Percentiles rank a stretch among this genome's conserved stretches.
phyloP scores from a whole-genome alignment of 768 basidiomycete genomes.

The Asterophora lycoperdoides region DNA sequence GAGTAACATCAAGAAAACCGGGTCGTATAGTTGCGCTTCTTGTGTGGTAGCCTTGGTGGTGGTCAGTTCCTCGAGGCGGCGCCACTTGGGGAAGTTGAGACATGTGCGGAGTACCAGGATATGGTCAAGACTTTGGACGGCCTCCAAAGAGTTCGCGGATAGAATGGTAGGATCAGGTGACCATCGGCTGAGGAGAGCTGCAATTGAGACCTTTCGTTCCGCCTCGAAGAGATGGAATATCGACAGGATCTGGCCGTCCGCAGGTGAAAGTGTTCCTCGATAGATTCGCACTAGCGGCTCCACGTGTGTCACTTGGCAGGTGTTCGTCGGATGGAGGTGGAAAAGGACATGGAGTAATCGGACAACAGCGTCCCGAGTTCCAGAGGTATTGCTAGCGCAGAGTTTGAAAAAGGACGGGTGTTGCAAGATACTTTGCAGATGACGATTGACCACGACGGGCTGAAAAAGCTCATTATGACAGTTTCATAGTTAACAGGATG shows the following conservation, averaged over 20 bases:
- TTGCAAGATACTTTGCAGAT: constrained; percentile 72
- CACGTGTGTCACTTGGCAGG: constrained; percentile 81
- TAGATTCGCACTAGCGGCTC: constrained; percentile 76
- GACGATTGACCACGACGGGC: constrained; percentile 72
- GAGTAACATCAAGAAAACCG: constrained; percentile 68
- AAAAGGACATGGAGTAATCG: constrained; percentile 65
- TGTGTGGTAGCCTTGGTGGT: constrained; percentile 21
- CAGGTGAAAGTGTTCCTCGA: constrained; percentile 57
- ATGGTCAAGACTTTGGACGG: constrained; percentile 68
- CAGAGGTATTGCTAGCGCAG: constrained; percentile 26
- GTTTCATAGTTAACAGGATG: not conserved
- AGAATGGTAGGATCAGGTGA: constrained; percentile 41
- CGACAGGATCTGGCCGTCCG: constrained; percentile 66
- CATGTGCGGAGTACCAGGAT: constrained; percentile 65
- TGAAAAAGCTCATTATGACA: constrained; percentile 21
- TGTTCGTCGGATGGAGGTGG: constrained; percentile 70
- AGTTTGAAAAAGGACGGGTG: constrained; percentile 57
- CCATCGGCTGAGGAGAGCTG: constrained; percentile 64
- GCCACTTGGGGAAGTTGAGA: constrained; percentile 65
- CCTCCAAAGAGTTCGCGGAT: constrained; percentile 53
- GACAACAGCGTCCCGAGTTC: constrained; percentile 45
- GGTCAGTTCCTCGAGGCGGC: constrained; percentile 40
- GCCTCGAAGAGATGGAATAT: constrained; percentile 78
- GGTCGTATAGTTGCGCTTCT: constrained; percentile 65
- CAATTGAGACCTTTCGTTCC: constrained; percentile 61